These are phyloP conservation scores for Bacterosira constricta DNA, from an alignment of 108 stramenopile genomes.

Conservation along the genomic window DNA sequence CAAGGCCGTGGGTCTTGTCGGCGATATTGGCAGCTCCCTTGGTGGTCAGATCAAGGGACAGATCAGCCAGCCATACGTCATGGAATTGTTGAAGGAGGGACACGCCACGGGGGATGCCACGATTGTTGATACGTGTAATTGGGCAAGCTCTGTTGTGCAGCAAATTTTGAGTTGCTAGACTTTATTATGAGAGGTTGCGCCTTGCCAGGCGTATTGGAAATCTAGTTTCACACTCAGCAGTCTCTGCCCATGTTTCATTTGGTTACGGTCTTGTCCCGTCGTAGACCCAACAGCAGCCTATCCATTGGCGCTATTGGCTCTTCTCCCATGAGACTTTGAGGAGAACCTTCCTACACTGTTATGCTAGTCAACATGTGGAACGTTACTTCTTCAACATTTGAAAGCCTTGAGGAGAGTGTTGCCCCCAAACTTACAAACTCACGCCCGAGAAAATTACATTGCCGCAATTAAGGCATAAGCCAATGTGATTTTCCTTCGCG, in stretches of 20 bases:
- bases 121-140: conserved; percentile 59
- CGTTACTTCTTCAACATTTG: background rate
- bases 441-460: conserved; percentile 16
- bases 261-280: conserved; percentile 9
- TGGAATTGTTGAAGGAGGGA: conserved; percentile 65
- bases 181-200: background rate
- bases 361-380: background rate
- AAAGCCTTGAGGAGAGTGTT: background rate
- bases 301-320: conserved; percentile 27
- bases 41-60: conserved; percentile 61
- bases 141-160: conserved; percentile 62
- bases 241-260: background rate
- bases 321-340: conserved; percentile 16
- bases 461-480: conserved; percentile 11
- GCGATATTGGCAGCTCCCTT: conserved; percentile 77
- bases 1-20: conserved; percentile 81
- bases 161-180: conserved; percentile 42
- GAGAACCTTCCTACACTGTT: conserved; percentile 8
- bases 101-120: conserved; percentile 56
- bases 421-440: background rate
- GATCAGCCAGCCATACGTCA: conserved; percentile 67
- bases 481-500: background rate
- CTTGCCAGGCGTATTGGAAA: background rate
- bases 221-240: background rate
- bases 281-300: conserved; percentile 25